Percentiles rank a stretch among this genome's conserved stretches.
phyloP scores from a whole-genome alignment of 2,329 filamentous ascomycete species.

The Talaromyces marneffei region DNA sequence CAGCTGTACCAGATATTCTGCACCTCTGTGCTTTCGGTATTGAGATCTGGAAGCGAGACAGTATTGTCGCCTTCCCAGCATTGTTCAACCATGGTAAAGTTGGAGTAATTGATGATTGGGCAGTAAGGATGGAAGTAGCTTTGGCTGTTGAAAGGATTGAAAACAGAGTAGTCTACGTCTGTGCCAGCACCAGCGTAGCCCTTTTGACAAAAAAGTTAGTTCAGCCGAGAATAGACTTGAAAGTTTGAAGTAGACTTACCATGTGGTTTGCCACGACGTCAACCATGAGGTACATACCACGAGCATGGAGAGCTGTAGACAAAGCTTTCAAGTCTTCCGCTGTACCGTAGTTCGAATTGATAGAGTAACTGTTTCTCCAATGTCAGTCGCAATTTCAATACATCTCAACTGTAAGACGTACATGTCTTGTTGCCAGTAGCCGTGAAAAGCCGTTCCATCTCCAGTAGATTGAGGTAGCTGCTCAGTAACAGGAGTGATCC shows the following conservation, averaged over 20 bases:
- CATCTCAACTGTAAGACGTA: slow-evolving; percentile 14
- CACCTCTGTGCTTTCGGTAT: slow-evolving; percentile 50
- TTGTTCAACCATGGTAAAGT: slow-evolving; percentile 40
- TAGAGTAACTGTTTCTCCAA: slow-evolving; percentile 32
- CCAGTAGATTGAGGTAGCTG: slow-evolving; percentile 32
- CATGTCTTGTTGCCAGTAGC: slow-evolving; percentile 48
- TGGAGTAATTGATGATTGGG: slow-evolving; percentile 46
- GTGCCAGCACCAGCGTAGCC: slow-evolving; percentile 43
- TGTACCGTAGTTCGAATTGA: slow-evolving; percentile 57
- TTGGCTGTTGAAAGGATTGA: slow-evolving; percentile 50
- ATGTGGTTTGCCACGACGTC: slow-evolving; percentile 56
- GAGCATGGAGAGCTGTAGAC: slow-evolving; percentile 49
- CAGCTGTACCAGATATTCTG: slow-evolving; percentile 51
- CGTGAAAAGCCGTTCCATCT: slow-evolving; percentile 43
- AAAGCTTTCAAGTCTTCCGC: slow-evolving; percentile 54
- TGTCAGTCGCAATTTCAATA: neutral
- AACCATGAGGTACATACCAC: slow-evolving; percentile 58
- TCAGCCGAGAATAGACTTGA: neutral
- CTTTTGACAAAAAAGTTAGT: slow-evolving; percentile 14
- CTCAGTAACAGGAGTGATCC: slow-evolving; percentile 44
- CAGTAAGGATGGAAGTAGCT: slow-evolving; percentile 60
- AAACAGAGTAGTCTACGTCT: slow-evolving; percentile 49
- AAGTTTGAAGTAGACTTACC: slow-evolving; percentile 20
- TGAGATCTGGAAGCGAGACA: slow-evolving; percentile 57
- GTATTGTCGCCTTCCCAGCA: slow-evolving; percentile 54